A percentile compares a stretch with the other conserved stretches of the same genome.
phyloP scores from a whole-genome alignment of 306 rosid species.

The Mimosa bimucronata region DNA sequence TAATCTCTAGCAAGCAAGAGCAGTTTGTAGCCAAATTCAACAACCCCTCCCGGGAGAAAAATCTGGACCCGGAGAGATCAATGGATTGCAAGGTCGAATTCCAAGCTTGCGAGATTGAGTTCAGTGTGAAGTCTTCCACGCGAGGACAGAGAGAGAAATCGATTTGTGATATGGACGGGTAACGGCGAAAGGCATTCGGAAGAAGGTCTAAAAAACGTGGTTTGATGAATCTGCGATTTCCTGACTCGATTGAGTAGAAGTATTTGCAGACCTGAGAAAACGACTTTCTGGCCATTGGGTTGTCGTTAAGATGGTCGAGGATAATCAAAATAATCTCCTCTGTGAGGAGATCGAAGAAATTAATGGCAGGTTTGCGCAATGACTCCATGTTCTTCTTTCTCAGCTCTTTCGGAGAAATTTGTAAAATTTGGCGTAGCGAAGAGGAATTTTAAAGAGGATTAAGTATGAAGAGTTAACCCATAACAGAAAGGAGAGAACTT shows the following conservation, averaged over 20 bases:
- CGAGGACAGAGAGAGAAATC: slow-evolving; percentile 72
- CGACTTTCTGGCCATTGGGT: slow-evolving; percentile 60
- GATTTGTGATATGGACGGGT: slow-evolving; percentile 46
- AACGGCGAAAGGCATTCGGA: slow-evolving; percentile 45
- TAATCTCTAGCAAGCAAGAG: slow-evolving; percentile 53
- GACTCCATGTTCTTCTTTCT: slow-evolving; percentile 22
- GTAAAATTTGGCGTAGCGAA: neutral
- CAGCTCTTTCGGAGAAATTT: neutral
- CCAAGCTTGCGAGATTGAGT: slow-evolving; percentile 39
- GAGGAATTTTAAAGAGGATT: neutral
- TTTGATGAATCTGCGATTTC: slow-evolving; percentile 59
- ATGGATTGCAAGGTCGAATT: slow-evolving; percentile 44
- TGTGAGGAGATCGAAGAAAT: slow-evolving; percentile 30
- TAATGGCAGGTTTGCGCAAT: neutral
- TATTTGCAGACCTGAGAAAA: slow-evolving; percentile 64
- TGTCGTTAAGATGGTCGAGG: slow-evolving; percentile 54
- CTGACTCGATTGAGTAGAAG: slow-evolving; percentile 61
- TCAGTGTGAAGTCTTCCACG: slow-evolving; percentile 47
- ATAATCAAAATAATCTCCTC: slow-evolving; percentile 57
- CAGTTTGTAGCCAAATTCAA: slow-evolving; percentile 51
- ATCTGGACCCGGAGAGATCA: slow-evolving; percentile 62
- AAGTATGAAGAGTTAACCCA: neutral
- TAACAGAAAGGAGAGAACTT: too few species aligned
- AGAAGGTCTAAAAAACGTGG: slow-evolving; percentile 64
- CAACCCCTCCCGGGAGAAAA: slow-evolving; percentile 59